phyloP scores from a whole-genome alignment of 164 flowering plant species.

The Berberis thunbergii region DNA sequence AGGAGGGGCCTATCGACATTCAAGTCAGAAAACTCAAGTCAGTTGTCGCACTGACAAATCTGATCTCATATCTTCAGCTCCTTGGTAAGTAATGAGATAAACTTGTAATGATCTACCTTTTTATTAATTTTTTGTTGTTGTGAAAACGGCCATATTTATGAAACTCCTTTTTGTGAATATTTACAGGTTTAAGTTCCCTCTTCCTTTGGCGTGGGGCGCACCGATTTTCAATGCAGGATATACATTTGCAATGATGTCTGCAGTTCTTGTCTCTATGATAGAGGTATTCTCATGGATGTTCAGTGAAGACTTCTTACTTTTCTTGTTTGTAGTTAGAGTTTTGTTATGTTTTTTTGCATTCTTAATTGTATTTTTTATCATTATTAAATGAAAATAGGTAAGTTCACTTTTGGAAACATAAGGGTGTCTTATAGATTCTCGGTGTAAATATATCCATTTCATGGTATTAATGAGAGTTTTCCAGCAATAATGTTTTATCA shows the following conservation, averaged over 20 bases:
- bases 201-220: conserved; percentile 53
- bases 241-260: conserved; percentile 49
- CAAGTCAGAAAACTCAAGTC: conserved; percentile 16
- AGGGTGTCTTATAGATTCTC: too few relatives aligned
- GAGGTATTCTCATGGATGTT: conserved; percentile 23
- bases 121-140: too few relatives aligned
- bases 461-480: too few relatives aligned
- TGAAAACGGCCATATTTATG: not conserved
- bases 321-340: not conserved
- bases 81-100: conserved; percentile 21
- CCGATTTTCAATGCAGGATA: conserved; percentile 48
- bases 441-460: too few relatives aligned
- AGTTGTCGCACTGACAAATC: conserved; percentile 39
- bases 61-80: conserved; percentile 34
- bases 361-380: too few relatives aligned
- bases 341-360: too few relatives aligned
- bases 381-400: too few relatives aligned
- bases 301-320: not conserved
- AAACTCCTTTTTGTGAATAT: not conserved
- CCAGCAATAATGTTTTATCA: too few relatives aligned
- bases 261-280: conserved; percentile 37
- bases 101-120: not conserved
- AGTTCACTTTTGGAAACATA: too few relatives aligned
- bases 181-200: conserved; percentile 42
- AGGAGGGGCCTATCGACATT: conserved; percentile 50